Base-by-base conservation (phyloP, 2,329 filamentous ascomycete species). In the Huntiella moniliformis region DNA sequence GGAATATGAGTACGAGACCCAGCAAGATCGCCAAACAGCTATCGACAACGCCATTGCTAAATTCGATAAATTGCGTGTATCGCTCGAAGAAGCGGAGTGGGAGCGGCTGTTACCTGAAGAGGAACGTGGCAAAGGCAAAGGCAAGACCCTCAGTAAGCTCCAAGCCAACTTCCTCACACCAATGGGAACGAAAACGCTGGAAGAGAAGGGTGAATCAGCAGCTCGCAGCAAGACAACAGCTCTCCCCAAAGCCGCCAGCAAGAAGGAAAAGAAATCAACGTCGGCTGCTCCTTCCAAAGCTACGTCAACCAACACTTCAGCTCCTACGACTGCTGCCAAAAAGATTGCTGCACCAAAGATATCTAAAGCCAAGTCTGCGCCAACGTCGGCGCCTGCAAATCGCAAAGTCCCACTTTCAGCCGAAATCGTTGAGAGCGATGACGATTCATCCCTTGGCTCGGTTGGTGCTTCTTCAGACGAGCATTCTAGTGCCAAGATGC, bases 31-130 rank as follows among this genome's bases (percentile, higher is more conserved):
- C 28, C 65, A 83, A 56, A 61, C 67, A 53, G 68, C 72, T 51
- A 70, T 79, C 56, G 65, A 81, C 59, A 68, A 76, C 52, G 74
- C 75, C 11, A 65, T 77, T 48, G 67, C 64, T 50, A 62, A 68
- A 45, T 79, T 70, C 51, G 75, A 79, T 56, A 72, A 69, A 56
- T 65, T 71, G 57, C 64, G 75, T 34, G 52, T 79, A 28, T 69
- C 67, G 5, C 60, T 67, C 2, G 66, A 66, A 1, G 73, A 77
- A 48, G 66, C 67, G 0, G 67, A 73, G 44, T 79, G 75, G 75
- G 70, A 79, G 54, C 68, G 64, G 51, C 60, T 79, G n/a, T 60
- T 78, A 8, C 67, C 70, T 4, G 65, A 63, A 51, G 64, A 70
- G 40, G 73, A 79, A 46, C 65, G 75, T 43, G 72, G 71, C 44